Conservation (phyloP, 225 moss, liverwort and hornwort genomes). For the Pseudoscleropodium purum region DNA sequence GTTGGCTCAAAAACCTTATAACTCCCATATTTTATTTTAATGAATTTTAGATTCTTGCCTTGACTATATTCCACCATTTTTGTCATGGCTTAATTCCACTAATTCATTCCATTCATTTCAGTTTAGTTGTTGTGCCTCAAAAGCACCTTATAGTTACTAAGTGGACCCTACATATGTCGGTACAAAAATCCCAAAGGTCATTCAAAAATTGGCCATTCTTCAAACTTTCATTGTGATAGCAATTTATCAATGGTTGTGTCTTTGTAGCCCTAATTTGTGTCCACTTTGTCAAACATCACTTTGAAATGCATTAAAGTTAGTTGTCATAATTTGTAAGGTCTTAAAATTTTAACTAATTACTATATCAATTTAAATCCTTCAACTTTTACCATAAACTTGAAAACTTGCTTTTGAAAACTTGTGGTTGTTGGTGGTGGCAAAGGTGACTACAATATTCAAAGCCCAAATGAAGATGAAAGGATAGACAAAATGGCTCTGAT, state of each 20-base stretch:
- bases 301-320: background rate
- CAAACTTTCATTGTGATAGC: background rate
- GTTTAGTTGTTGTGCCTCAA: background rate
- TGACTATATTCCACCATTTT: background rate
- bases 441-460: background rate
- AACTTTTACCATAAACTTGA: too few species aligned
- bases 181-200: background rate
- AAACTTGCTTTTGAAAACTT: background rate
- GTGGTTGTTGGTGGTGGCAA: accelerated
- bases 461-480: background rate
- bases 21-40: background rate
- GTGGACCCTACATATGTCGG: background rate
- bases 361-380: background rate
- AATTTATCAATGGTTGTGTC: background rate
- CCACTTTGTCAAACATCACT: background rate
- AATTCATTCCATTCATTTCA: background rate
- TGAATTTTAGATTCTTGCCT: too few species aligned
- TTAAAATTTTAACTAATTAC: background rate
- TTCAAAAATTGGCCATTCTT: background rate
- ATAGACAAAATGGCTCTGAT: background rate
- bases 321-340: background rate
- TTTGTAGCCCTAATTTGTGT: background rate
- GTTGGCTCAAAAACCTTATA: background rate
- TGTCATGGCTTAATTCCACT: background rate
- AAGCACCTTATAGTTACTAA: accelerated